A percentile compares a stretch with the other conserved stretches of the same genome.
phyloP scores from a whole-genome alignment of 192 early-diverging fungal species.

The Funneliformis geosporum region DNA sequence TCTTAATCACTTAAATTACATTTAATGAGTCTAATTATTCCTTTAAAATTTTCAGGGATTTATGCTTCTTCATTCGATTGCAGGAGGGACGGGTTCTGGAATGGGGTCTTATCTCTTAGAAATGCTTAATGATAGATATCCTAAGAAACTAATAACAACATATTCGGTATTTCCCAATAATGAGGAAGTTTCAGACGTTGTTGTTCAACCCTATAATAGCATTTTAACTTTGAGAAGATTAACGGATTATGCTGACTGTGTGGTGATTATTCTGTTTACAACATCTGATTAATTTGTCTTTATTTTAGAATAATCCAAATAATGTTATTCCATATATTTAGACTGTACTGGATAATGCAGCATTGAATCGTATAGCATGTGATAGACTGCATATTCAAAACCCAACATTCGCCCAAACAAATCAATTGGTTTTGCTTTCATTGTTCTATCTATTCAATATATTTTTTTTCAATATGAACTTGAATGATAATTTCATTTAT shows the following conservation, averaged over 20 bases:
- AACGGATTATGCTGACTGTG: conserved; percentile 91
- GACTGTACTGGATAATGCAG: conserved; percentile 95
- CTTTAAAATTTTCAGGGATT: conserved; percentile 68
- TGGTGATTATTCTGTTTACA: conserved; percentile 48
- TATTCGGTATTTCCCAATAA: conserved; percentile 98
- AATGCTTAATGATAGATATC: conserved; percentile 90
- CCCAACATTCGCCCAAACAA: conserved; percentile 93
- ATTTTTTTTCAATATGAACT: not conserved
- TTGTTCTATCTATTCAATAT: not conserved
- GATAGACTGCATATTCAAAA: conserved; percentile 92
- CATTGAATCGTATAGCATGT: conserved; percentile 86
- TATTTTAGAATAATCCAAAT: not conserved
- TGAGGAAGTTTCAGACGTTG: conserved; percentile 90
- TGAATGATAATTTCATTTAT: not conserved
- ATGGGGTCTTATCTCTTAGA: conserved; percentile 92
- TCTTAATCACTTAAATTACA: not conserved
- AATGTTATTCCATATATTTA: conserved; percentile 26
- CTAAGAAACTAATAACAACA: conserved; percentile 96
- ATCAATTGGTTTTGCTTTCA: conserved; percentile 72
- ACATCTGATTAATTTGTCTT: not conserved
- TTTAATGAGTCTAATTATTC: too few species aligned
- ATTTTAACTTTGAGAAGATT: conserved; percentile 90
- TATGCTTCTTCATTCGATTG: conserved; percentile 95
- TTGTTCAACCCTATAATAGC: conserved; percentile 98
- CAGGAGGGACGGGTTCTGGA: conserved; percentile 97